Evolutionary conservation across 768 basidiomycete species (phyloP), one percentile per base, ranked within the genome.

Genomic region (Phanerochaete sordida): DNA sequence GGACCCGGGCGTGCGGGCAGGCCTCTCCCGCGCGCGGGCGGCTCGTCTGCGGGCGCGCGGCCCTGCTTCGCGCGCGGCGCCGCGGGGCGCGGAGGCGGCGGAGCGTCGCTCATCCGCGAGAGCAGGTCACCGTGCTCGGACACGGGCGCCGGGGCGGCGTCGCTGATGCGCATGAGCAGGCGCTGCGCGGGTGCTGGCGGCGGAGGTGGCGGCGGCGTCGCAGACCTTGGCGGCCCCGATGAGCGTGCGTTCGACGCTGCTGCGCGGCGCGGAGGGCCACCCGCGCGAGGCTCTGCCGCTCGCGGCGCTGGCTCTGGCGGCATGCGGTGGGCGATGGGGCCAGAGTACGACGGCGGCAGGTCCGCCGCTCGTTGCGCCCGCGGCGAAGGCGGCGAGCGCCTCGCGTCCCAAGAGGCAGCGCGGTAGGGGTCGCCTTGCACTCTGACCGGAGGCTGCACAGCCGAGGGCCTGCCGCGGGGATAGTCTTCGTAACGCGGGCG

Each of bases 51-150:
- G 31, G 50, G 28, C 28, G 30, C 30, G 30, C 30, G 9, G 30
- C 30, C 11, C 1, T 28, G 8, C 23, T 51, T 51, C 30, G 28
- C 11, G 26, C 53, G 53, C 33, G 33, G 35, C 21, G 35, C 35
- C 23, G 23, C 26, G 48, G 23, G 3, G 4, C 24, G 44, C 43
- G 44, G 56, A 4, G 8, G 57, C 7, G 46, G 23, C 4, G 11
- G 57, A 21, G 46, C 33, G 24, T 58, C 57, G 31, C 45, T 49
- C 48, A 58, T 37, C 28, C 57, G 57, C 12, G 57, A 58, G 23
- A 58, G 31, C 35, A 58, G 33, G 26, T 56, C 55, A 16, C 13
- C 26, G 21, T 21, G 30, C 26, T 47, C 45, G 13, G 13, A n/a
- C 19, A 37, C 31, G 2, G 53, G 30, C 35, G 37, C 50, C 50